A percentile compares a stretch with the other conserved stretches of the same genome.
These are phyloP conservation scores for Aspergillus carbonarius DNA, from an alignment of 2,329 filamentous ascomycete species.

Conservation along the genomic window DNA sequence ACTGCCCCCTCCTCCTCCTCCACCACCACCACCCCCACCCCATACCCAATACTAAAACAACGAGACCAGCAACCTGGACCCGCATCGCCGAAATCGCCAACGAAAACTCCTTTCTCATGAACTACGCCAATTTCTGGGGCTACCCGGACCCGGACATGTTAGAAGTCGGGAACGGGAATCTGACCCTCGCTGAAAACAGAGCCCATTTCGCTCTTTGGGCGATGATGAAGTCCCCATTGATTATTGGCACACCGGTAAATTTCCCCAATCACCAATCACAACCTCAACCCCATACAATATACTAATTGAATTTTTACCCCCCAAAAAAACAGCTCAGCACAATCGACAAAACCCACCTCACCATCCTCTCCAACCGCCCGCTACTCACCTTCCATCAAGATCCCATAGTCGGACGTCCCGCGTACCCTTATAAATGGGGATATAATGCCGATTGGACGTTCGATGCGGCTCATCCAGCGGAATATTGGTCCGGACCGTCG, in stretches of 20 bases:
- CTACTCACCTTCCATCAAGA: slow-evolving; percentile 51
- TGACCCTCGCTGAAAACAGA: slow-evolving; percentile 48
- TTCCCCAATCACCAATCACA: too few relatives aligned
- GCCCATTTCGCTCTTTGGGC: slow-evolving; percentile 56
- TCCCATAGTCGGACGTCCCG: slow-evolving; percentile 41
- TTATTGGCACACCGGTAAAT: slow-evolving; percentile 49
- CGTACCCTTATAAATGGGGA: slow-evolving; percentile 44
- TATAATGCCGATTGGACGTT: slow-evolving; percentile 38
- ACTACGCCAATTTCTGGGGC: slow-evolving; percentile 50
- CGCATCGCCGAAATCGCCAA: slow-evolving; percentile 48
- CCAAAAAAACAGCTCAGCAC: slow-evolving; percentile 32
- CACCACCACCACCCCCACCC: not conserved
- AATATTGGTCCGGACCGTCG: slow-evolving; percentile 38
- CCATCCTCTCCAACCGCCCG: slow-evolving; percentile 46
- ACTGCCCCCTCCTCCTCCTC: not conserved
- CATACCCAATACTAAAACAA: not conserved
- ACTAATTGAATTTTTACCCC: too few relatives aligned
- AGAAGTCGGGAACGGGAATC: slow-evolving; percentile 52
- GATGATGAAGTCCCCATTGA: slow-evolving; percentile 51
- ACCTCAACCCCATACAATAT: too few relatives aligned
- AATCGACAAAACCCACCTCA: slow-evolving; percentile 38
- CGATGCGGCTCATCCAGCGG: slow-evolving; percentile 33
- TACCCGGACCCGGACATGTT: slow-evolving; percentile 54
- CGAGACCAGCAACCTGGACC: slow-evolving; percentile 18
- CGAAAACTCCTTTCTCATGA: slow-evolving; percentile 48